Conservation (phyloP, 352 stramenopile genomes). For the Globisporangium echinulatum region DNA sequence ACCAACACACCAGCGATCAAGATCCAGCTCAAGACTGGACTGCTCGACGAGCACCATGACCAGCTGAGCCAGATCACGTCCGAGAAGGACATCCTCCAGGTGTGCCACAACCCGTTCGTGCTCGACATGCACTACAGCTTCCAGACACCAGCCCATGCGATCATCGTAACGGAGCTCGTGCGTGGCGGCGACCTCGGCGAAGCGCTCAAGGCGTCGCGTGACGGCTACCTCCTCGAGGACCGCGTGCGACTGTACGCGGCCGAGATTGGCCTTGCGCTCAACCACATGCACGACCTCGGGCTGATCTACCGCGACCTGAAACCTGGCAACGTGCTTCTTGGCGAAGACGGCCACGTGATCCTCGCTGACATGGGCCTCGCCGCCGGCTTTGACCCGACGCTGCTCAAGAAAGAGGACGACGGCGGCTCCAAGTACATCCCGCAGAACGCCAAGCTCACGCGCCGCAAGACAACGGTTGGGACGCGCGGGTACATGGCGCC, state of each 20-base stretch:
- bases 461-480: conserved; percentile 77
- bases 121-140: conserved; percentile 90
- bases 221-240: conserved; percentile 74
- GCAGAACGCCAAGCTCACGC: conserved; percentile 49
- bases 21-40: conserved; percentile 86
- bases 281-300: conserved; percentile 85
- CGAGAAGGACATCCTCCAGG: conserved; percentile 85
- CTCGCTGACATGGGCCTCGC: conserved; percentile 86
- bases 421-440: conserved; percentile 42
- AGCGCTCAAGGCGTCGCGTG: conserved; percentile 55
- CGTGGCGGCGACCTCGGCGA: conserved; percentile 74
- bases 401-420: conserved; percentile 48
- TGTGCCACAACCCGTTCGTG: conserved; percentile 86
- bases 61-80: conserved; percentile 83
- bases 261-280: conserved; percentile 81
- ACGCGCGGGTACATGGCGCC: conserved; percentile 90
- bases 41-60: conserved; percentile 83
- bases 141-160: conserved; percentile 75
- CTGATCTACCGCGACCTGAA: conserved; percentile 88
- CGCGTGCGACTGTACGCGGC: conserved; percentile 74
- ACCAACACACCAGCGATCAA: conserved; percentile 69
- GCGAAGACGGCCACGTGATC: conserved; percentile 86
- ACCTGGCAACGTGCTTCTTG: conserved; percentile 85
- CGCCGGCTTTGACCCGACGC: conserved; percentile 44
- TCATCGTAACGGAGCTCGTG: conserved; percentile 87